These are phyloP conservation scores for Pulveroboletus sp. DNA, from an alignment of 768 basidiomycete species.

Conservation along the genomic window DNA sequence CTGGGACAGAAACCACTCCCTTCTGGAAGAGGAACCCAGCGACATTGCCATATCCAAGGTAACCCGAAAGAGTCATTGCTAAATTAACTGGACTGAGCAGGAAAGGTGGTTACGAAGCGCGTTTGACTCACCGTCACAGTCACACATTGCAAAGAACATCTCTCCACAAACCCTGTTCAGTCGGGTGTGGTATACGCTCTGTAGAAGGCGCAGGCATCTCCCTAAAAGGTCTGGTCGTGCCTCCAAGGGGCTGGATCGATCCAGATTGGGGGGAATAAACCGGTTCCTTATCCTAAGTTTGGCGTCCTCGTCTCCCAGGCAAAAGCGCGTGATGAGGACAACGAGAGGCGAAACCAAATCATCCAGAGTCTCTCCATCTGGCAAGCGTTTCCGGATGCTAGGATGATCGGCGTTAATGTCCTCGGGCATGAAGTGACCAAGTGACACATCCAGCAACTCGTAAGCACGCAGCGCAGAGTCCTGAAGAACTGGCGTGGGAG, in stretches of 20 bases:
- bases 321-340: slow-evolving; percentile 71
- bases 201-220: slow-evolving; percentile 72
- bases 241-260: slow-evolving; percentile 77
- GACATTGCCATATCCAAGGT: slow-evolving; percentile 93
- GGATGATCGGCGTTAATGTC: slow-evolving; percentile 61
- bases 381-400: slow-evolving; percentile 46
- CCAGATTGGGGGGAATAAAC: slow-evolving; percentile 76
- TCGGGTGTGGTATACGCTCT: slow-evolving; percentile 67
- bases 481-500: slow-evolving; percentile 24
- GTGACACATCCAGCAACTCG: slow-evolving; percentile 61
- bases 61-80: slow-evolving; percentile 72
- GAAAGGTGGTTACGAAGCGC: background rate
- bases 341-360: slow-evolving; percentile 76
- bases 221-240: slow-evolving; percentile 72
- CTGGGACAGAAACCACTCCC: slow-evolving; percentile 69
- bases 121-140: slow-evolving; percentile 58
- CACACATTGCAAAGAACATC: slow-evolving; percentile 80
- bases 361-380: slow-evolving; percentile 59
- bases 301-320: slow-evolving; percentile 57
- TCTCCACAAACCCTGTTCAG: slow-evolving; percentile 82
- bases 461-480: slow-evolving; percentile 65
- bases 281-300: slow-evolving; percentile 58
- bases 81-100: slow-evolving; percentile 1
- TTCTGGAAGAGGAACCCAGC: slow-evolving; percentile 94
- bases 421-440: slow-evolving; percentile 65